Conservation (phyloP, 768 basidiomycete species). For the Infundibulicybe gibba region DNA sequence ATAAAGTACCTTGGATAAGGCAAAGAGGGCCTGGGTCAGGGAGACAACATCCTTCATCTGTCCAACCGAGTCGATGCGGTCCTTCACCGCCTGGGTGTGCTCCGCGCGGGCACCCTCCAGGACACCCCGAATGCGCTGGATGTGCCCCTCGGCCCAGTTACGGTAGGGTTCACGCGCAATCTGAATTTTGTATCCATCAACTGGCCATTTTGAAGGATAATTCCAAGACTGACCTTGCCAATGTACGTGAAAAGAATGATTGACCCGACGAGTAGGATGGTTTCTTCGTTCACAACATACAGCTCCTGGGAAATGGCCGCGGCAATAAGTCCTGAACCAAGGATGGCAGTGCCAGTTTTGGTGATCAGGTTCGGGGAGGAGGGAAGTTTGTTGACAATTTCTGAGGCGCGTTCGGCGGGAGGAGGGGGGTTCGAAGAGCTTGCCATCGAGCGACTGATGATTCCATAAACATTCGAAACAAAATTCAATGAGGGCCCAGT, state of each 20-base stretch:
- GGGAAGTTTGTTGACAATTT: constrained; percentile 85
- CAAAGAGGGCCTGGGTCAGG: constrained; percentile 87
- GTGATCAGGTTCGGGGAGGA: constrained; percentile 86
- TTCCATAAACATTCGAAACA: constrained; percentile 7
- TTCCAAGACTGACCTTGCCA: constrained; percentile 56
- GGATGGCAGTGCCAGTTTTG: constrained; percentile 90
- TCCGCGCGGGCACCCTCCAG: constrained; percentile 80
- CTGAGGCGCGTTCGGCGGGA: constrained; percentile 82
- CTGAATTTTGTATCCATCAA: constrained; percentile 30
- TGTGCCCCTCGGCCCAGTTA: constrained; percentile 89
- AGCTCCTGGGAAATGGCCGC: constrained; percentile 96
- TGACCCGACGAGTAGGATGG: constrained; percentile 82
- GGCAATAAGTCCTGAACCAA: constrained; percentile 85
- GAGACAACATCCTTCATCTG: constrained; percentile 96
- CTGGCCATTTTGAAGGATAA: neutral
- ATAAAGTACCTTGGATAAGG: constrained; percentile 81
- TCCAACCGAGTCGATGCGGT: constrained; percentile 86
- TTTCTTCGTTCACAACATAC: constrained; percentile 97
- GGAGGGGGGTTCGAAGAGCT: constrained; percentile 58
- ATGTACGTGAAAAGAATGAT: constrained; percentile 80
- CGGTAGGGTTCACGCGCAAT: constrained; percentile 82
- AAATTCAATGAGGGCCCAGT: constrained; percentile 3
- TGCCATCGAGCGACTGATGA: constrained; percentile 62
- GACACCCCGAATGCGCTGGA: constrained; percentile 77
- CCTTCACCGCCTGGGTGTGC: constrained; percentile 91